Evolutionary conservation across 345 rosid species (phyloP), one percentile per base, ranked within the genome.

Genomic region (Gynandropsis gynandra): DNA sequence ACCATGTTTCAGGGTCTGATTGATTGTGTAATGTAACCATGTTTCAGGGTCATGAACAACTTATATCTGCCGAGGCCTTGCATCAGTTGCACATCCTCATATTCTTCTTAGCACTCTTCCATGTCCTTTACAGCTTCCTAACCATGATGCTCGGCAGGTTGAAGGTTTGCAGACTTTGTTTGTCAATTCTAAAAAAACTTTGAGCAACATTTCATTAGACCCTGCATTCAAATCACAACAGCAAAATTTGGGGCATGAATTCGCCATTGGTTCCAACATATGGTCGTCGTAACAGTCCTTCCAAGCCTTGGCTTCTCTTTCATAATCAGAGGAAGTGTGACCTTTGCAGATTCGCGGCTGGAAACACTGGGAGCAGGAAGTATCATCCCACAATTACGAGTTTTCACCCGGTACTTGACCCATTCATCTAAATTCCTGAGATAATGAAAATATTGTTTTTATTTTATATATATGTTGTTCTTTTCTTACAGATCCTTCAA

Each of bases 81-180:
- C 97, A 93, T 71, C 72, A 93, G 37, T 58, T 93, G 43, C 99
- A 88, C 65, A 81, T 88, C 41, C 95, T 88, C 60, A 75, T 93
- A 29, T 93, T 93, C 78, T 93, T 93, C 80, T 64, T 93, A 66
- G 99, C 99, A 4, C 69, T 78, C 48, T 70, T 88, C 56, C 97
- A 93, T 29, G 94, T 93, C 39, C 0, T 83, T 36, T 85, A 81
- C 62, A 93, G 97, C 59, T 59, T 73, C 39, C 53, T 74, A 37
- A 93, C 97, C 4, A 85, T 93, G 99, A 62, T 74, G 81, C 94
- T 93, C 13, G 95, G 95, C 42, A 76, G 97, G 56, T 74, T 93
- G 45, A 88, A 93, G 99, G 99, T 88, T 54, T 0, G 8, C 29
- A n/a, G n/a, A n/a, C n/a, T n/a, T n/a, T 24, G 29, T 24, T 2